Percentiles rank a stretch among this genome's conserved stretches.
These are phyloP conservation scores for Lantana camara DNA, from an alignment of 257 asterid species.

Conservation along the genomic window DNA sequence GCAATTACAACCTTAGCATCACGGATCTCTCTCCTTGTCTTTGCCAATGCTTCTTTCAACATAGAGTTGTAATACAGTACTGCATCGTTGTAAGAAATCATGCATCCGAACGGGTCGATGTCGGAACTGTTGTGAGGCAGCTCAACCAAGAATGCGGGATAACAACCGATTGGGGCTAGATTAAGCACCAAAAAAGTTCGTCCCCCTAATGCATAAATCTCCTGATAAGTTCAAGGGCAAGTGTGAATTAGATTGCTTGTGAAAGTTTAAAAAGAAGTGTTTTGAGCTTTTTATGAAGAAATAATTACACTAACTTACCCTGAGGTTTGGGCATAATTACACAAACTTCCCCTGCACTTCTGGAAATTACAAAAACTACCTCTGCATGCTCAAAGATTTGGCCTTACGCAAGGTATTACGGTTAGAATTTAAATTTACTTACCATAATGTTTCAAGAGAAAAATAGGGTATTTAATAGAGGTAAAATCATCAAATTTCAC, in stretches of 20 bases:
- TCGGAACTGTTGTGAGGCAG: conserved; percentile 61
- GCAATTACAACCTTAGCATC: conserved; percentile 60
- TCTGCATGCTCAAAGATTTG: too few species aligned
- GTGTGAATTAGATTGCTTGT: neutral
- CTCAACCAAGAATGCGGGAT: conserved; percentile 66
- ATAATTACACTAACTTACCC: too few species aligned
- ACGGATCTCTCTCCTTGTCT: conserved; percentile 45
- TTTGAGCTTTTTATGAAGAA: too few species aligned
- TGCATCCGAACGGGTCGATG: conserved; percentile 69
- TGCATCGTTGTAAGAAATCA: conserved; percentile 65
- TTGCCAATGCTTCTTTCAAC: conserved; percentile 51
- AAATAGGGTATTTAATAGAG: too few species aligned
- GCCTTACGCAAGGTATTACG: too few species aligned
- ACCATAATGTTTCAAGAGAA: too few species aligned
- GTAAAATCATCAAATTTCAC: too few species aligned
- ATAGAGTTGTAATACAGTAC: conserved; percentile 64
- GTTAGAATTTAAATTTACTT: too few species aligned
- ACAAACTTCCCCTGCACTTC: too few species aligned
- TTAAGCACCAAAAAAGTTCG: conserved; percentile 64
- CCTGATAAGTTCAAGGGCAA: conserved; percentile 40
- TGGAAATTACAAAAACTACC: too few species aligned
- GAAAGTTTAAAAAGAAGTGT: too few species aligned
- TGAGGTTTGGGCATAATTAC: too few species aligned
- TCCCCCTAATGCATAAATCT: conserved; percentile 66
- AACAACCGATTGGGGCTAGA: conserved; percentile 83